phyloP scores from a whole-genome alignment of 2,329 filamentous ascomycete species.

The Colletotrichum spaethianum region DNA sequence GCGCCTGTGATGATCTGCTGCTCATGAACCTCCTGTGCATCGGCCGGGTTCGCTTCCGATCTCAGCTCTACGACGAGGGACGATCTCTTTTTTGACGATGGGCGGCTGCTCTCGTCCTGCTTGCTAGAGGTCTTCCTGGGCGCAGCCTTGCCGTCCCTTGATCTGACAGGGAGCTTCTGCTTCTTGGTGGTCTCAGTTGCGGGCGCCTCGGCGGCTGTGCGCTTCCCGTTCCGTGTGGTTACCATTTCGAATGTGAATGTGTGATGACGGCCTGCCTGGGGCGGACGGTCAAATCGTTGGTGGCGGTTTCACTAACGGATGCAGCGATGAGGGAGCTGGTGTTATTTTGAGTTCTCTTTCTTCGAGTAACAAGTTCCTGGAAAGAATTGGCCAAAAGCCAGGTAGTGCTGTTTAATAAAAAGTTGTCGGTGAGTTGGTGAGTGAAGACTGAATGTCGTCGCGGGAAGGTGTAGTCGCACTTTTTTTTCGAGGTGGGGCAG shows the following conservation, averaged over 20 bases:
- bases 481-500: conserved; percentile 37
- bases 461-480: conserved; percentile 22
- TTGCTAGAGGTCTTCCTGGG: conserved; percentile 22
- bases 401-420: neutral
- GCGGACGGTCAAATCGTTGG: neutral
- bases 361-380: neutral
- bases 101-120: conserved; percentile 29
- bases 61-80: conserved; percentile 34
- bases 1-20: conserved; percentile 37
- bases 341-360: neutral
- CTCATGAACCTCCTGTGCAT: conserved; percentile 3
- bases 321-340: neutral
- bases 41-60: conserved; percentile 11
- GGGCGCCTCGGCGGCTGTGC: conserved; percentile 32
- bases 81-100: conserved; percentile 32
- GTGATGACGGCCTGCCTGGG: neutral
- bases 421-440: conserved; percentile 13
- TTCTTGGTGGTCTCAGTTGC: conserved; percentile 16
- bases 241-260: conserved; percentile 36
- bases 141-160: conserved; percentile 48
- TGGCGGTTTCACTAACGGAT: neutral
- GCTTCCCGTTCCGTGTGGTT: conserved; percentile 41
- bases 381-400: neutral
- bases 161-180: conserved; percentile 52
- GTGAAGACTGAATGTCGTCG: conserved; percentile 10